A percentile compares a stretch with the other conserved stretches of the same genome.
Conservation (phyloP, 345 rosid genomes). For the Trapa incisa region DNA sequence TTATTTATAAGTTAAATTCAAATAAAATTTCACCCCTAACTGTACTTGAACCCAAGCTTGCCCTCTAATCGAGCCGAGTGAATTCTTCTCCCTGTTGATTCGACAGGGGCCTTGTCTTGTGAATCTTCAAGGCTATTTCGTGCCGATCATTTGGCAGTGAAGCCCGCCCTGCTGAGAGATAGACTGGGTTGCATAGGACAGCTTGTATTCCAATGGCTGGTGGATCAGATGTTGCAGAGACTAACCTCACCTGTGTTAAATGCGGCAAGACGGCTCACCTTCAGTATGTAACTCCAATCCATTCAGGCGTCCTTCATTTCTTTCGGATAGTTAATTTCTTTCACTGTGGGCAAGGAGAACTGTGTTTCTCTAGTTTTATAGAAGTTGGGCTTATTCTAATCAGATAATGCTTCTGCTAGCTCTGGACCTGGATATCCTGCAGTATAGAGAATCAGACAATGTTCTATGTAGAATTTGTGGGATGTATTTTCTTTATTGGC, state of each 20-base stretch:
- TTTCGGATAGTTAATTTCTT: neutral
- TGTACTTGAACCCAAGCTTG: too few relatives aligned
- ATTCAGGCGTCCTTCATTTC: too few relatives aligned
- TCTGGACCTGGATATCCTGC: neutral
- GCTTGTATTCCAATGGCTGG: conserved; percentile 31
- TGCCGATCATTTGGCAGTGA: too few relatives aligned
- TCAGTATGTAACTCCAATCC: conserved; percentile 24
- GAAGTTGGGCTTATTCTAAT: neutral
- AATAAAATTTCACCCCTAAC: too few relatives aligned
- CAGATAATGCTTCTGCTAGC: neutral
- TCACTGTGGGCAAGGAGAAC: neutral
- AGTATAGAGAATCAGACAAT: neutral
- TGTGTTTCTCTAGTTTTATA: neutral
- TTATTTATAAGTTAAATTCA: too few relatives aligned
- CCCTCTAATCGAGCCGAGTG: too few relatives aligned
- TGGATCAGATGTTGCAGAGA: conserved; percentile 21
- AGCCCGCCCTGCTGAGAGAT: neutral
- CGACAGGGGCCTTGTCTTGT: too few relatives aligned
- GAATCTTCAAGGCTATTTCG: too few relatives aligned
- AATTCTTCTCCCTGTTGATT: too few relatives aligned
- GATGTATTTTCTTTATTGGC: too few relatives aligned
- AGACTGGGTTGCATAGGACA: neutral
- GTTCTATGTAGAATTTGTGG: neutral
- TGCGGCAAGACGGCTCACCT: conserved; percentile 53
- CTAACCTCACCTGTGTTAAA: conserved; percentile 27